phyloP scores from a whole-genome alignment of 441 rosid species.

The Croton setiger region DNA sequence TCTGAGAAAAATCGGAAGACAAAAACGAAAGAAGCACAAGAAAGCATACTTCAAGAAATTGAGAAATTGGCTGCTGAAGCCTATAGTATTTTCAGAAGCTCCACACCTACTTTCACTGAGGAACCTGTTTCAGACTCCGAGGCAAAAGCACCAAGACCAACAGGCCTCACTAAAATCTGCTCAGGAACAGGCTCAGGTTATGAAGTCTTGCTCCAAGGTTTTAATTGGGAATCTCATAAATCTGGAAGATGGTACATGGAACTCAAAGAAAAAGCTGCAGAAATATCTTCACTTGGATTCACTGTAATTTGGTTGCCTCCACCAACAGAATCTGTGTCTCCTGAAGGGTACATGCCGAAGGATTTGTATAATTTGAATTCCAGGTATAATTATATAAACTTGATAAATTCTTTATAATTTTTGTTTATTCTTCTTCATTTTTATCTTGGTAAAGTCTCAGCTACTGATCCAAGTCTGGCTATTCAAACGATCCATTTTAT shows the following conservation, averaged over 20 bases:
- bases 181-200: slow-evolving; percentile 84
- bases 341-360: slow-evolving; percentile 98
- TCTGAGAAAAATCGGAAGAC: slow-evolving; percentile 46
- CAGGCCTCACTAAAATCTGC: slow-evolving; percentile 47
- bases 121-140: slow-evolving; percentile 45
- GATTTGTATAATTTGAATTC: slow-evolving; percentile 89
- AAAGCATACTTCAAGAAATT: slow-evolving; percentile 86
- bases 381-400: slow-evolving; percentile 43
- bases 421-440: neutral
- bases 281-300: slow-evolving; percentile 76
- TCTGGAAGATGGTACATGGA: slow-evolving; percentile 84
- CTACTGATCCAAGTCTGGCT: neutral
- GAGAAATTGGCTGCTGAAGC: slow-evolving; percentile 99
- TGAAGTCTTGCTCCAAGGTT: slow-evolving; percentile 91
- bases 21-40: slow-evolving; percentile 70
- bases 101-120: slow-evolving; percentile 55
- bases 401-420: neutral
- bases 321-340: slow-evolving; percentile 96
- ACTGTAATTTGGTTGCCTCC: slow-evolving; percentile 95
- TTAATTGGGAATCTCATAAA: slow-evolving; percentile 98
- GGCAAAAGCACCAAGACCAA: neutral
- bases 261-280: slow-evolving; percentile 61
- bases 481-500: neutral
- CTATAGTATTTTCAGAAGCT: slow-evolving; percentile 83
- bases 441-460: neutral